Evolutionary conservation across 306 rosid species (phyloP).

Genomic region (Cucumis hystrix): DNA sequence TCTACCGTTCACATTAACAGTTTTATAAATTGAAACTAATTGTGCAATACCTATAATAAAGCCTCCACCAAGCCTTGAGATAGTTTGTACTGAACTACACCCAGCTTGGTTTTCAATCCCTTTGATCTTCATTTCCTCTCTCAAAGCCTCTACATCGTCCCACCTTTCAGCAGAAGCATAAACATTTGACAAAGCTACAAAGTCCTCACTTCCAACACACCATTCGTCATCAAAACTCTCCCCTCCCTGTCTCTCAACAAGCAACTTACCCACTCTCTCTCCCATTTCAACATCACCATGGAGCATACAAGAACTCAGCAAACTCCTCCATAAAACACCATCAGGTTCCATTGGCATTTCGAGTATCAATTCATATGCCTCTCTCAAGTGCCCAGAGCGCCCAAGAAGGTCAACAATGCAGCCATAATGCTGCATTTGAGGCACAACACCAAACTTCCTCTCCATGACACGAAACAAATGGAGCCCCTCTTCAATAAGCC

Average conservation of each 20-base stretch:
- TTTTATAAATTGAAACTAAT: background rate
- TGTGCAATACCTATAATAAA: background rate
- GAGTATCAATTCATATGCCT: slow-evolving; percentile 43
- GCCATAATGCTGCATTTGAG: slow-evolving; percentile 49
- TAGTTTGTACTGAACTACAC: slow-evolving; percentile 42
- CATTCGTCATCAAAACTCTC: slow-evolving; percentile 10
- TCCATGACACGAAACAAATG: slow-evolving; percentile 34
- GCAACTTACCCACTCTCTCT: slow-evolving; percentile 70
- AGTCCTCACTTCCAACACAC: slow-evolving; percentile 43
- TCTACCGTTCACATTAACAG: background rate
- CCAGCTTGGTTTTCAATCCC: slow-evolving; percentile 44
- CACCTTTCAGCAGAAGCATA: slow-evolving; percentile 68
- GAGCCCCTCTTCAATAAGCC: slow-evolving; percentile 50
- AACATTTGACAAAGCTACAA: slow-evolving; percentile 62
- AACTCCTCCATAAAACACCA: slow-evolving; percentile 55
- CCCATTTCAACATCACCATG: slow-evolving; percentile 55
- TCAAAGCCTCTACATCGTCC: slow-evolving; percentile 48
- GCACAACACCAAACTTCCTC: slow-evolving; percentile 26
- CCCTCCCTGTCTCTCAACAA: slow-evolving; percentile 22
- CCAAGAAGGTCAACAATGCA: slow-evolving; percentile 71
- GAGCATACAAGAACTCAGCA: slow-evolving; percentile 53
- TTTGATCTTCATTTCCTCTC: slow-evolving; percentile 45
- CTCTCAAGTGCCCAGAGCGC: slow-evolving; percentile 43
- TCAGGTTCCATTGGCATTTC: slow-evolving; percentile 46
- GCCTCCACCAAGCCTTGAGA: background rate